Evolutionary conservation across 768 basidiomycete genomes (phyloP), one percentile per base, ranked within the genome.

Genomic region (Exidia glandulosa): DNA sequence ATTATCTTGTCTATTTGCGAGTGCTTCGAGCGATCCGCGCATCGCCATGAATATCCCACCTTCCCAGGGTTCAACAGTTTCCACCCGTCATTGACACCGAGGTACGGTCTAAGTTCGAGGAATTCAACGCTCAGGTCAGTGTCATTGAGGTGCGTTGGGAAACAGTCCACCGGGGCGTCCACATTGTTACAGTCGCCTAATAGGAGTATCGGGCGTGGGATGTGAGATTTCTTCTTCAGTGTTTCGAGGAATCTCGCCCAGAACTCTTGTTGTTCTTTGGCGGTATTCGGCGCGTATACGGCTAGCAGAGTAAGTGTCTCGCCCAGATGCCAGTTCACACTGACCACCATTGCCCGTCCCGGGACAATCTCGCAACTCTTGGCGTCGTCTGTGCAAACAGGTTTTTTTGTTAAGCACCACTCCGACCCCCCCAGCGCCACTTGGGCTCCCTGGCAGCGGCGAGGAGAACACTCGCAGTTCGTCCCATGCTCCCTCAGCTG

Each of bases 201-300:
- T 0, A 68, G 19, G 2, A 64, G 31, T 31, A 64, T 61, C 0
- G 66, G 66, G 3, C 32, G 30, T 0, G 56, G 62, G 0, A 56
- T 23, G 0, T 23, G 9, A 14, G 41, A 13, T 23, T 19, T 45
- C 10, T 10, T 23, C 2, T 23, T 14, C 19, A 45, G 3, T 1
- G 41, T 45, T 5, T 12, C 19, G 5, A 45, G 9, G 41, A 45
- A 19, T 23, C 23, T 45, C 5, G 16, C 19, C 41, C 41, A 45
- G 19, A 45, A 45, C 16, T 45, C 41, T 19, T 19, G 16, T 14
- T 45, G 16, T 23, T 45, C 41, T 6, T 19, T 12, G 16, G 41
- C 19, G 10, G 41, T 2, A 19, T 45, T 45, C 9, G 41, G 41
- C 2, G 10, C 41, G 10, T 45, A 45, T 12, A 45, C 41, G 5